A percentile compares a stretch with the other conserved stretches of the same genome.
Evolutionary conservation across 805 yeast species (phyloP).

Genomic region (Pichia nanzhaoensis): DNA sequence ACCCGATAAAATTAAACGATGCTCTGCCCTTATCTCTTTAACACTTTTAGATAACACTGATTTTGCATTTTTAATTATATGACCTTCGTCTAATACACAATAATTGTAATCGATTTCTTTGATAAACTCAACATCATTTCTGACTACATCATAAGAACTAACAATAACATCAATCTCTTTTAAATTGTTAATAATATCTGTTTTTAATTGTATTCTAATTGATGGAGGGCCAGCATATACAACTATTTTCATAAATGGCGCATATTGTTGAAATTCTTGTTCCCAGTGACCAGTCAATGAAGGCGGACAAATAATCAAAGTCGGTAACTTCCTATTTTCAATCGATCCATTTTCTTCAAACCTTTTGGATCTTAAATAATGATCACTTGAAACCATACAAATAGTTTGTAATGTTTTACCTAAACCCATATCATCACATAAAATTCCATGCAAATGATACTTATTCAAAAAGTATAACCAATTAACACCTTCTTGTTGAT

Average conservation of each 20-base stretch:
- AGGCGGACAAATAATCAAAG: conserved; percentile 91
- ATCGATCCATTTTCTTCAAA: conserved; percentile 50
- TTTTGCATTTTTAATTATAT: conserved; percentile 85
- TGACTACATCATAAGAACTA: conserved; percentile 92
- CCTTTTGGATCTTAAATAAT: conserved; percentile 72
- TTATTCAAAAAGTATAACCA: conserved; percentile 95
- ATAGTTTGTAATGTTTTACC: conserved; percentile 97
- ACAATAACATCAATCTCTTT: conserved; percentile 64
- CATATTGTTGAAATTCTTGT: conserved; percentile 83
- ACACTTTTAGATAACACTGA: conserved; percentile 88
- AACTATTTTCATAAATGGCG: conserved; percentile 75
- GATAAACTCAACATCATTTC: conserved; percentile 76
- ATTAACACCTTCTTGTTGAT: conserved; percentile 97
- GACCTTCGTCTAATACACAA: conserved; percentile 97
- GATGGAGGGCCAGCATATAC: conserved; percentile 95
- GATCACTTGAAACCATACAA: conserved; percentile 95
- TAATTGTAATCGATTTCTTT: conserved; percentile 69
- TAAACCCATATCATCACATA: conserved; percentile 99
- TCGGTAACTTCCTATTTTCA: conserved; percentile 72
- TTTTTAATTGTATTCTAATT: conserved; percentile 50
- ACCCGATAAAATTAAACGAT: conserved; percentile 86
- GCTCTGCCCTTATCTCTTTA: conserved; percentile 76
- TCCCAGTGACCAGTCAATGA: conserved; percentile 99
- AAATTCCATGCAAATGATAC: conserved; percentile 91
- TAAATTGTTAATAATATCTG: conserved; percentile 38